phyloP scores from a whole-genome alignment of 2,329 filamentous ascomycete species.

The Hypoxylon sp. region DNA sequence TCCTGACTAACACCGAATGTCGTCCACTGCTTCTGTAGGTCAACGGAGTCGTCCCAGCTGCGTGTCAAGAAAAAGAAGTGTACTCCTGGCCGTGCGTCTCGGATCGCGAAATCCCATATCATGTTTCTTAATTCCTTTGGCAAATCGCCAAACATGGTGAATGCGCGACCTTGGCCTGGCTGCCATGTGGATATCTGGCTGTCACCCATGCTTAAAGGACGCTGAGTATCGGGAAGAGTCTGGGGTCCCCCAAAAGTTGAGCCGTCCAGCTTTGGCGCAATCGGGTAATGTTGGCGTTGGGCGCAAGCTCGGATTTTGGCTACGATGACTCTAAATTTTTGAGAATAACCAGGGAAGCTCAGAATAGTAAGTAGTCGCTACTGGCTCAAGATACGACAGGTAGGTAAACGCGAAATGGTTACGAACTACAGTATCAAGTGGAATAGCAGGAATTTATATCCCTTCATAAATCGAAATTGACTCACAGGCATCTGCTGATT shows the following conservation, averaged over 20 bases:
- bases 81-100: neutral
- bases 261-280: no score
- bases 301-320: neutral
- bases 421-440: neutral
- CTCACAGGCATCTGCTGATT: neutral
- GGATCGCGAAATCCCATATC: constrained; percentile 10
- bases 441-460: neutral
- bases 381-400: no score
- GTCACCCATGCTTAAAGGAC: constrained; percentile 2
- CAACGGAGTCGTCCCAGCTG: neutral
- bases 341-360: neutral
- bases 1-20: neutral
- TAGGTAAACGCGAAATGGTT: neutral
- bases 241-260: neutral
- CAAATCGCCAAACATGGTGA: neutral
- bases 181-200: neutral
- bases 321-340: neutral
- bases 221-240: neutral
- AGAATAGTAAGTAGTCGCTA: neutral
- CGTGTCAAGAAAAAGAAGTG: constrained; percentile 1
- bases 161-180: neutral
- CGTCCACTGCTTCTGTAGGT: neutral
- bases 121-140: constrained; percentile 21
- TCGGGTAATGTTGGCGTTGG: neutral
- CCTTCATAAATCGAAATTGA: neutral